Conservation (phyloP, 1,284 basidiomycete genomes). For the Cystobasidium sp. region DNA sequence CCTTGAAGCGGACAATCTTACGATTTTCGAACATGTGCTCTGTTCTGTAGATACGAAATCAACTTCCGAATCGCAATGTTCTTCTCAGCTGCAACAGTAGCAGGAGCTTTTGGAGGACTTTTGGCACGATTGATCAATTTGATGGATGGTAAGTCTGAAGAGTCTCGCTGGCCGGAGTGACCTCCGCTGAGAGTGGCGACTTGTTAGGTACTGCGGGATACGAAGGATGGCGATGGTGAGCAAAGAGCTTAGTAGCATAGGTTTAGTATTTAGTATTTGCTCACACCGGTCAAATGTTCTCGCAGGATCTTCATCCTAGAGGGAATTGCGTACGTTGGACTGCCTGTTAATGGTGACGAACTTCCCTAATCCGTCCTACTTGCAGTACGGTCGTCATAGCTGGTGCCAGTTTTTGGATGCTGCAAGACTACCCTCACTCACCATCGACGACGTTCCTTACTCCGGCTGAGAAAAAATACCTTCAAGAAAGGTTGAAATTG, state of each 20-base stretch:
- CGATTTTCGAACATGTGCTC: neutral
- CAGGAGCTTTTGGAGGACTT: conserved; percentile 55
- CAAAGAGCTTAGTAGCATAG: neutral
- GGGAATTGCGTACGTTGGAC: conserved; percentile 58
- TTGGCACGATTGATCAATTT: conserved; percentile 57
- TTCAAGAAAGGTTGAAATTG: conserved; percentile 69
- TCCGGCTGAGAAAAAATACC: conserved; percentile 69
- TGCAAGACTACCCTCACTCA: conserved; percentile 75
- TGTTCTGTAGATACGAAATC: conserved; percentile 60
- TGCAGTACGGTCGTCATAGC: conserved; percentile 67
- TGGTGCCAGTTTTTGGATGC: conserved; percentile 69
- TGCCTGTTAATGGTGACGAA: neutral
- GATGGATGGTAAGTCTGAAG: conserved; percentile 55
- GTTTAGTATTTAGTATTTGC: neutral
- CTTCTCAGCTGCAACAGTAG: conserved; percentile 60
- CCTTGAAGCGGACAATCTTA: neutral
- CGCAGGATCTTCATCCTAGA: conserved; percentile 39
- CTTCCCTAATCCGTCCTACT: neutral
- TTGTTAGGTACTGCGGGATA: conserved; percentile 52
- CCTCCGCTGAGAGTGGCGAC: neutral
- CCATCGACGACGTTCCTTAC: conserved; percentile 73
- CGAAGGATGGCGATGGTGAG: conserved; percentile 54
- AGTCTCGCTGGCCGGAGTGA: neutral
- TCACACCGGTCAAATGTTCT: too few relatives aligned
- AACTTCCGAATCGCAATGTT: conserved; percentile 67